Percentiles rank a stretch among this genome's conserved stretches.
Evolutionary conservation across 2,329 filamentous ascomycete genomes (phyloP).

Genomic region (Aspergillus fructus): DNA sequence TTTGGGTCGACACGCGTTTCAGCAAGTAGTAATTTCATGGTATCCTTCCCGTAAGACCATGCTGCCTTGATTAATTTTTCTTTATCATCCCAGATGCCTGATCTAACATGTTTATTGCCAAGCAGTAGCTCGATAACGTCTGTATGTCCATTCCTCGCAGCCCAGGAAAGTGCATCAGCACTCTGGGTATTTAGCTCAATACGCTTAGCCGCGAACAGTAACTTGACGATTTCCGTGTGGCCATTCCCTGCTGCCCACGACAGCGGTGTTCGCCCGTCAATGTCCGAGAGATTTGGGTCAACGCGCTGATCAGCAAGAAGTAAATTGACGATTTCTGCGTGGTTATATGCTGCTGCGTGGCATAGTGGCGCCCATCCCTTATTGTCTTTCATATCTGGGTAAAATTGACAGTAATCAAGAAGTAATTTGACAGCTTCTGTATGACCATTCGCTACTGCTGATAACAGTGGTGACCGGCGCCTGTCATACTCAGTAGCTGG

Average conservation of each 20-base stretch:
- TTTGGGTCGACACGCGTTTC: too few relatives aligned
- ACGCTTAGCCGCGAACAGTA: too few relatives aligned
- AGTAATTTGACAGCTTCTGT: background rate
- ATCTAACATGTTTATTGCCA: too few relatives aligned
- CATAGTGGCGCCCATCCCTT: background rate
- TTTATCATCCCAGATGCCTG: too few relatives aligned
- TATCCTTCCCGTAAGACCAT: too few relatives aligned
- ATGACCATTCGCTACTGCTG: background rate
- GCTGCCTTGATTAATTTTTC: too few relatives aligned
- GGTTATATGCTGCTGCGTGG: too few relatives aligned
- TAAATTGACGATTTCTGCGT: background rate
- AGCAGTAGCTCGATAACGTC: too few relatives aligned
- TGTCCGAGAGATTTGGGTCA: background rate
- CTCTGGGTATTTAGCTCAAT: too few relatives aligned
- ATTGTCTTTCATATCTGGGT: background rate
- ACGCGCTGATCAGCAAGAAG: background rate
- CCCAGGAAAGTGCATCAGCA: too few relatives aligned
- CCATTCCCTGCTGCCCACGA: background rate
- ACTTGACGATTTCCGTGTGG: too few relatives aligned
- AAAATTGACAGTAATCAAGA: background rate
- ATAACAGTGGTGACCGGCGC: background rate
- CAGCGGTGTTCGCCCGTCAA: background rate
- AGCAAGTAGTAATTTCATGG: too few relatives aligned
- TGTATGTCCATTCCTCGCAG: background rate
- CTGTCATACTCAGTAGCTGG: background rate